Evolutionary conservation across 805 yeast species (phyloP).

Genomic region (Kregervanrija pseudodelftensis): DNA sequence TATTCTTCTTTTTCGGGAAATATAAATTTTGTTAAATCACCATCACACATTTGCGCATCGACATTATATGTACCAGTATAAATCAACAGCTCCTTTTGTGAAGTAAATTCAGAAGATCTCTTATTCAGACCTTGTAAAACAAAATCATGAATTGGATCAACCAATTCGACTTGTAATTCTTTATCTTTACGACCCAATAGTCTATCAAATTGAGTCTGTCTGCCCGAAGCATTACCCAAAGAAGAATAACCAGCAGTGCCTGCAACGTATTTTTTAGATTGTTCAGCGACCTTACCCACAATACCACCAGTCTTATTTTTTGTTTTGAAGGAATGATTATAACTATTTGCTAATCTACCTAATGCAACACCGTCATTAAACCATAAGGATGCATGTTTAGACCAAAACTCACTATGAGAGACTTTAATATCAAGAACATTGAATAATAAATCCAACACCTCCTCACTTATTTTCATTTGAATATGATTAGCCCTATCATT

Average conservation of each 20-base stretch:
- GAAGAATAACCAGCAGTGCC: conserved; percentile 12
- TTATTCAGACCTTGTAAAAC: conserved; percentile 36
- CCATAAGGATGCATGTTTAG: conserved; percentile 40
- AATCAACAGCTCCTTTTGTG: conserved; percentile 33
- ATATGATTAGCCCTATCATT: conserved; percentile 43
- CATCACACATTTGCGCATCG: conserved; percentile 41
- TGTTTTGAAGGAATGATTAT: conserved; percentile 30
- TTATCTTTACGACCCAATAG: conserved; percentile 42
- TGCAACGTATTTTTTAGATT: conserved; percentile 10
- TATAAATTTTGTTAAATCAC: conserved; percentile 36
- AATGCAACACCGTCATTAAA: conserved; percentile 36
- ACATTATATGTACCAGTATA: conserved; percentile 50
- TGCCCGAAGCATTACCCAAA: conserved; percentile 16
- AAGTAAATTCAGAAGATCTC: conserved; percentile 33
- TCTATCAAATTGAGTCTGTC: conserved; percentile 31
- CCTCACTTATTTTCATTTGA: conserved; percentile 40
- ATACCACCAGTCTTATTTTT: conserved; percentile 38
- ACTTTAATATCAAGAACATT: conserved; percentile 26
- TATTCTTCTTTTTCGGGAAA: conserved; percentile 35
- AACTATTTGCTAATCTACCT: conserved; percentile 33
- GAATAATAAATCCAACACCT: conserved; percentile 40
- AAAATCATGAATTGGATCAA: conserved; percentile 50
- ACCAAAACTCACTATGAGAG: conserved; percentile 26
- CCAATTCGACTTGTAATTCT: conserved; percentile 36
- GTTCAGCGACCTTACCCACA: conserved; percentile 32